Conservation (phyloP, 805 yeast species). For the Candida ortonii region DNA sequence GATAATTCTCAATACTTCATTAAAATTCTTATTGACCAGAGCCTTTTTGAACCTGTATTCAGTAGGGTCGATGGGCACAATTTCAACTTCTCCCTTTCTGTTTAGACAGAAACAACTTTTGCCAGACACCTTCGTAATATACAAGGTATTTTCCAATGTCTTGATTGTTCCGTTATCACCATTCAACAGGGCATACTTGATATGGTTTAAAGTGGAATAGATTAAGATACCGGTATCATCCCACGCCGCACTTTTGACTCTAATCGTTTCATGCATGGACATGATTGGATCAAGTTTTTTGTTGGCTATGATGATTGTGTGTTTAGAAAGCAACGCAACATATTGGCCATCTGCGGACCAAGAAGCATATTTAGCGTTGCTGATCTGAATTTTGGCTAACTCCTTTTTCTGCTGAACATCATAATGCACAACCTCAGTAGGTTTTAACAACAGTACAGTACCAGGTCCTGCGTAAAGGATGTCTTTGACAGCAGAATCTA, state of each 20-base stretch:
- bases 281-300: conserved; percentile 74
- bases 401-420: conserved; percentile 92
- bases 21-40: conserved; percentile 81
- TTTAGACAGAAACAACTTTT: conserved; percentile 74
- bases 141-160: conserved; percentile 85
- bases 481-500: conserved; percentile 65
- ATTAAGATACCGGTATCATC: conserved; percentile 89
- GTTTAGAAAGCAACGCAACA: conserved; percentile 86
- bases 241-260: conserved; percentile 97
- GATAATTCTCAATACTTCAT: conserved; percentile 87
- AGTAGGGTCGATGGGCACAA: conserved; percentile 83
- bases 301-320: conserved; percentile 84
- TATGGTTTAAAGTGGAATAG: conserved; percentile 92
- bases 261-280: conserved; percentile 91
- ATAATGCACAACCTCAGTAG: conserved; percentile 69
- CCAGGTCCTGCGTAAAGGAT: conserved; percentile 82
- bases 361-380: conserved; percentile 79
- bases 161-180: conserved; percentile 95
- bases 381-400: conserved; percentile 62
- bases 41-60: conserved; percentile 96
- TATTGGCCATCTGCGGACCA: conserved; percentile 90
- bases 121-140: conserved; percentile 70
- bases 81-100: conserved; percentile 82
- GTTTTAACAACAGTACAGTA: conserved; percentile 69
- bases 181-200: conserved; percentile 86